Percentiles rank a stretch among this genome's conserved stretches.
Conservation (phyloP, 345 rosid species). For the Bretschneidera sinensis region DNA sequence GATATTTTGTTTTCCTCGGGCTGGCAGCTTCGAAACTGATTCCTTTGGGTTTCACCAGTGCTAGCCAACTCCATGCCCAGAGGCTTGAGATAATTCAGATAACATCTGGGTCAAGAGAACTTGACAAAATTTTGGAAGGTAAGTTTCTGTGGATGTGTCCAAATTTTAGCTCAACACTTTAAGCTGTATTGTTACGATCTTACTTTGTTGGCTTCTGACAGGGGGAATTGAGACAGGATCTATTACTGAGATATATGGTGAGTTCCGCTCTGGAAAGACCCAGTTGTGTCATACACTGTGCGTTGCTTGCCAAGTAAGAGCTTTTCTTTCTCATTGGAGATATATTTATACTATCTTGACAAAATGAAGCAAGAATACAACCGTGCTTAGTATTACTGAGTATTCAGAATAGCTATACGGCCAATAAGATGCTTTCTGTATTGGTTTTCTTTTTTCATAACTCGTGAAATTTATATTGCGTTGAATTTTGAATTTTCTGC, state of each 20-base stretch:
- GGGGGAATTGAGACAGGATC: conserved; percentile 98
- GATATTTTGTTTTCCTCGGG: conserved; percentile 13
- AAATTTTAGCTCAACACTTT: not conserved
- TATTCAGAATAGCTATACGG: not conserved
- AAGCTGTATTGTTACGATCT: conserved; percentile 10
- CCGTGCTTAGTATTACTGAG: not conserved
- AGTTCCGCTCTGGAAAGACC: conserved; percentile 96
- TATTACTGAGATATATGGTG: conserved; percentile 93
- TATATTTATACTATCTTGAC: not conserved
- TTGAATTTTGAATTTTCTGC: not conserved
- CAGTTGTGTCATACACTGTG: conserved; percentile 97
- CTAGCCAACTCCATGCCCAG: conserved; percentile 85
- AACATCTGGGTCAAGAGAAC: conserved; percentile 91
- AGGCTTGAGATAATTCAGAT: conserved; percentile 94
- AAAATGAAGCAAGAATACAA: not conserved
- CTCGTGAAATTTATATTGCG: not conserved
- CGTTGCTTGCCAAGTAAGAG: conserved; percentile 89
- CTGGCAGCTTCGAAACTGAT: conserved; percentile 81
- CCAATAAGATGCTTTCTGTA: not conserved
- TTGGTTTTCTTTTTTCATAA: not conserved
- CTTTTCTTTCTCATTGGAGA: conserved; percentile 3
- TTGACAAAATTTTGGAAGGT: conserved; percentile 95
- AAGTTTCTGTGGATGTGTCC: conserved; percentile 8
- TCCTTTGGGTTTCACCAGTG: conserved; percentile 94
- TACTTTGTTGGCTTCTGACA: conserved; percentile 21